These are phyloP conservation scores for Zasmidium angulare DNA, from an alignment of 2,329 filamentous ascomycete genomes.

Conservation along the genomic window DNA sequence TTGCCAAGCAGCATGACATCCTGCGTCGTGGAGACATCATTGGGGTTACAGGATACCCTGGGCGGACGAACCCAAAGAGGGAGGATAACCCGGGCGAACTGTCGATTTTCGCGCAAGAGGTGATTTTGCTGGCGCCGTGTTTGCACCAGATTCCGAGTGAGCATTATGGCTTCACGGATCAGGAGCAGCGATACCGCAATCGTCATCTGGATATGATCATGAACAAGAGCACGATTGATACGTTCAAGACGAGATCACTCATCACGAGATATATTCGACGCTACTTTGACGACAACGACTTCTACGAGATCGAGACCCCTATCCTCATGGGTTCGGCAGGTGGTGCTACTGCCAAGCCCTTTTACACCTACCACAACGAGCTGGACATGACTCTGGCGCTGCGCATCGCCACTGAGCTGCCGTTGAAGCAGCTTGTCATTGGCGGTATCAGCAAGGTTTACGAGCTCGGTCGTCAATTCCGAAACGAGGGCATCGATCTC, in stretches of 20 bases:
- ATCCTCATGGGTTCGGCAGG: constrained; percentile 97
- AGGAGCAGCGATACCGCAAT: constrained; percentile 89
- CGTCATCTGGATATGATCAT: constrained; percentile 95
- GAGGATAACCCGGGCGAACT: constrained; percentile 75
- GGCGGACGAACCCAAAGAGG: constrained; percentile 80
- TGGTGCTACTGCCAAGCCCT: constrained; percentile 92
- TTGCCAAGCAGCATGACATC: constrained; percentile 85
- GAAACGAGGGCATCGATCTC: constrained; percentile 86
- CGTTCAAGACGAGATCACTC: constrained; percentile 81
- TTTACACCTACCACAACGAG: constrained; percentile 95
- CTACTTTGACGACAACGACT: constrained; percentile 82
- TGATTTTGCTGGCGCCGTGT: constrained; percentile 85
- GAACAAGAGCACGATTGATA: constrained; percentile 82
- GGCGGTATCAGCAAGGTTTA: constrained; percentile 94
- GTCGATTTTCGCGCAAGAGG: constrained; percentile 85
- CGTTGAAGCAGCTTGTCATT: constrained; percentile 94
- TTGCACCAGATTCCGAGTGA: constrained; percentile 86
- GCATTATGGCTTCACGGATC: constrained; percentile 92
- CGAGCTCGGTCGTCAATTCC: constrained; percentile 92
- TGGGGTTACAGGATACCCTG: constrained; percentile 80
- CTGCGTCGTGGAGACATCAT: constrained; percentile 91
- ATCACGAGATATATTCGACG: constrained; percentile 85
- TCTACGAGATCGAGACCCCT: constrained; percentile 92
- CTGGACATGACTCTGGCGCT: constrained; percentile 92
- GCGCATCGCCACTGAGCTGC: constrained; percentile 91